Evolutionary conservation across 2,329 filamentous ascomycete species (phyloP).

Genomic region (Claviceps sp.): DNA sequence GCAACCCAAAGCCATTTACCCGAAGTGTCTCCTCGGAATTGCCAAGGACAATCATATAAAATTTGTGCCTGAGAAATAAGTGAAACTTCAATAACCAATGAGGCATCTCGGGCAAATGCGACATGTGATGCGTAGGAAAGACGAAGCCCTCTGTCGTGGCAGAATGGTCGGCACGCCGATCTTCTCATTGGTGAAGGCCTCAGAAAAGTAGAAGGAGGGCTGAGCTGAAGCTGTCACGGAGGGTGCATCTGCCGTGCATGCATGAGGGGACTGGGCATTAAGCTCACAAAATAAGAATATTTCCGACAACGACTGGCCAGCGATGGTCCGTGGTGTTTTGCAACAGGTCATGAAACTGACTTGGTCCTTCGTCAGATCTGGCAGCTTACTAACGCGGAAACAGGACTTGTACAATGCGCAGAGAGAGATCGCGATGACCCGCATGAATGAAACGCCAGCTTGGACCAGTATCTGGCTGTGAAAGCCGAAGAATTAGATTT

Average conservation of each 20-base stretch:
- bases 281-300: not conserved
- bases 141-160: not conserved
- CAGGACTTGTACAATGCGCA: no score
- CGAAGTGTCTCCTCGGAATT: not conserved
- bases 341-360: not conserved
- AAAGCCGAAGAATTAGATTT: not conserved
- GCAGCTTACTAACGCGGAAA: not conserved
- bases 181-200: not conserved
- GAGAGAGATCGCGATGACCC: constrained; percentile 5
- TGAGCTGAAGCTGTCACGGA: not conserved
- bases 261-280: not conserved
- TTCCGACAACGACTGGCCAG: not conserved
- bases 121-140: not conserved
- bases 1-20: not conserved
- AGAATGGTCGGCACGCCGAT: not conserved
- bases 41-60: not conserved
- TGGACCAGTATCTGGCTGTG: not conserved
- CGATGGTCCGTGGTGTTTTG: not conserved
- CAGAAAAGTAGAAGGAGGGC: not conserved
- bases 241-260: not conserved
- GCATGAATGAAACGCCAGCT: constrained; percentile 2
- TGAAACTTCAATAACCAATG: not conserved
- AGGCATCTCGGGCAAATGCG: not conserved
- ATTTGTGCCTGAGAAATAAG: not conserved
- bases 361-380: not conserved